phyloP scores from a whole-genome alignment of 1,284 basidiomycete species.

The Sanghuangporus sanghuang region DNA sequence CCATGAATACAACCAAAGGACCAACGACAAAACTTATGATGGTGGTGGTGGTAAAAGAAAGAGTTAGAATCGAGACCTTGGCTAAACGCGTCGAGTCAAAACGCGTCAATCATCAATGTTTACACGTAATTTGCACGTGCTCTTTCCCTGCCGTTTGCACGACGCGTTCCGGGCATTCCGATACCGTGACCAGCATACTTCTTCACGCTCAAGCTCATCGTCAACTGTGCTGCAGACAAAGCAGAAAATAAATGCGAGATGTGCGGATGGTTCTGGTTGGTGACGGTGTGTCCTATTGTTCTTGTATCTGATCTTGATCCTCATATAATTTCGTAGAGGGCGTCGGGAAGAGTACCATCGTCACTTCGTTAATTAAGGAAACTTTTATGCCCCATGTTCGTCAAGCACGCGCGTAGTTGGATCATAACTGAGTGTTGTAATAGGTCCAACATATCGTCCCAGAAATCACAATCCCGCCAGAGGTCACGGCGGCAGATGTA shows the following conservation, averaged over 20 bases:
- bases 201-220: neutral
- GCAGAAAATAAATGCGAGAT: constrained; percentile 16
- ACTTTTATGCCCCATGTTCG: constrained; percentile 84
- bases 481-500: constrained; percentile 93
- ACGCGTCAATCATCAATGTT: constrained; percentile 2
- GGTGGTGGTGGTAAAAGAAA: constrained; percentile 5
- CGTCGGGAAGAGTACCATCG: constrained; percentile 92
- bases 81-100: constrained; percentile 12
- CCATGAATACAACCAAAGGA: neutral
- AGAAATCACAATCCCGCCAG: constrained; percentile 93
- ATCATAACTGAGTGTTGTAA: neutral
- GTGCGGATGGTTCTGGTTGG: constrained; percentile 19
- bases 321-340: constrained; percentile 52
- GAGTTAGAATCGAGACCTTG: neutral
- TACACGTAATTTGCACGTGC: neutral
- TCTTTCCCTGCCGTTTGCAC: neutral
- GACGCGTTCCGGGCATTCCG: neutral
- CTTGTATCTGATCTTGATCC: neutral
- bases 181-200: neutral
- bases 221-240: neutral
- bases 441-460: constrained; percentile 90
- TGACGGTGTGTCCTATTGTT: constrained; percentile 16
- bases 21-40: constrained; percentile 1
- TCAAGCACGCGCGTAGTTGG: constrained; percentile 17
- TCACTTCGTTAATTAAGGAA: constrained; percentile 94